Evolutionary conservation across 208 protist genomes (phyloP).

Genomic region (Trypanosoma melophagium): DNA sequence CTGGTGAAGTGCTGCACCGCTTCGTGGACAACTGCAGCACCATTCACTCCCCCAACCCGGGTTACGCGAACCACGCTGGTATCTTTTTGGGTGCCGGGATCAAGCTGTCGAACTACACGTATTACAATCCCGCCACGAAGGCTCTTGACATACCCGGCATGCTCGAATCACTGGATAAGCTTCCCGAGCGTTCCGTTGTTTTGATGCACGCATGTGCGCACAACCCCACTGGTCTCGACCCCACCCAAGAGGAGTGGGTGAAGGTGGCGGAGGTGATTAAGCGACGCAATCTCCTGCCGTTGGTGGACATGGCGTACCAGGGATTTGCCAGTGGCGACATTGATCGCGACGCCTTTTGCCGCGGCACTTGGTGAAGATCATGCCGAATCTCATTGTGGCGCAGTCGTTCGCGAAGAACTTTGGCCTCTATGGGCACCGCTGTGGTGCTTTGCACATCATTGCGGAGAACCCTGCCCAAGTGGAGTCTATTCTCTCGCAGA

Average conservation of each 20-base stretch:
- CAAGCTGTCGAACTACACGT: slow-evolving; percentile 53
- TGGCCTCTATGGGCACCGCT: slow-evolving; percentile 96
- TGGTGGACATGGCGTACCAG: slow-evolving; percentile 96
- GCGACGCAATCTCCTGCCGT: slow-evolving; percentile 80
- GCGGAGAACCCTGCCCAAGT: slow-evolving; percentile 54
- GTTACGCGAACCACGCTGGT: slow-evolving; percentile 76
- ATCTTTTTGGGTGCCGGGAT: slow-evolving; percentile 64
- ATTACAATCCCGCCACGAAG: slow-evolving; percentile 64
- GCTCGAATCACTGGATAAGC: slow-evolving; percentile 53
- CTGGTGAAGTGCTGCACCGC: slow-evolving; percentile 55
- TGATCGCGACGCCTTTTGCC: slow-evolving; percentile 80
- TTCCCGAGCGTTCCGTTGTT: slow-evolving; percentile 83
- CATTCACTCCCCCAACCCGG: slow-evolving; percentile 63
- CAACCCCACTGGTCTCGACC: slow-evolving; percentile 98
- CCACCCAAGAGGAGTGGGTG: slow-evolving; percentile 92
- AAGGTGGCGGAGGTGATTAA: slow-evolving; percentile 79
- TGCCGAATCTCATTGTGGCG: slow-evolving; percentile 80
- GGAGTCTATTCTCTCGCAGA: slow-evolving; percentile 83
- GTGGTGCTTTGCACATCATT: slow-evolving; percentile 88
- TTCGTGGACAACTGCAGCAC: slow-evolving; percentile 34
- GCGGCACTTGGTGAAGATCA: slow-evolving; percentile 44
- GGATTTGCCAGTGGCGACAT: slow-evolving; percentile 95
- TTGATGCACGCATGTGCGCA: slow-evolving; percentile 97
- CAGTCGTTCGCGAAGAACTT: slow-evolving; percentile 98
- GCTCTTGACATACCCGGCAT: slow-evolving; percentile 69